phyloP scores from a whole-genome alignment of 768 basidiomycete genomes.

The Chalciporus piperatus region DNA sequence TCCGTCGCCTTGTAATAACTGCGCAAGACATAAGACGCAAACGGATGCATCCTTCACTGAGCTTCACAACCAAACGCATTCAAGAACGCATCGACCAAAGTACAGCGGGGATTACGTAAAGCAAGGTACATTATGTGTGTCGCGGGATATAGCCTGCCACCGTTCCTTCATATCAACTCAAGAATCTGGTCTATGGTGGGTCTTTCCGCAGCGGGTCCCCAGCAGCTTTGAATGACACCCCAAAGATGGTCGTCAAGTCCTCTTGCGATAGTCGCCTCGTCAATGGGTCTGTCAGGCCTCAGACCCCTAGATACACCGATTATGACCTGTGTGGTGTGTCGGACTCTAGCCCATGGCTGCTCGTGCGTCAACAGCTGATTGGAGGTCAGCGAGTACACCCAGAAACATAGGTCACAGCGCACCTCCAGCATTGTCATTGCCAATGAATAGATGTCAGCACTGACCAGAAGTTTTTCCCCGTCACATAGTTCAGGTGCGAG shows the following conservation, averaged over 20 bases:
- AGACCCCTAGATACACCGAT: constrained; percentile 41
- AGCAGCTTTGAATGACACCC: constrained; percentile 42
- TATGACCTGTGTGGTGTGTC: constrained; percentile 52
- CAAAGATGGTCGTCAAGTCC: constrained; percentile 48
- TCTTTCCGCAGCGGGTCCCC: constrained; percentile 38
- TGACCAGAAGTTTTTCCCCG: constrained; percentile 44
- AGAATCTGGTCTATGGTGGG: constrained; percentile 41
- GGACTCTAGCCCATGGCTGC: constrained; percentile 51
- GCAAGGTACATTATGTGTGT: too few species aligned
- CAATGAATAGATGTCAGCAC: constrained; percentile 53
- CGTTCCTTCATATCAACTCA: constrained; percentile 10
- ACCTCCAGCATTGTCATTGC: constrained; percentile 62
- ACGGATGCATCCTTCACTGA: constrained; percentile 95
- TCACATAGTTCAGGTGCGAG: constrained; percentile 58
- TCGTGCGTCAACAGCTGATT: constrained; percentile 50
- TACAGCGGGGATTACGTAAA: constrained; percentile 8
- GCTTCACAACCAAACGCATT: too few species aligned
- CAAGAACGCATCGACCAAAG: too few species aligned
- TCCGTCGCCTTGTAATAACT: constrained; percentile 90
- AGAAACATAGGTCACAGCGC: neutral
- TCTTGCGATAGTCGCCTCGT: constrained; percentile 33
- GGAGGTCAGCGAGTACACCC: neutral
- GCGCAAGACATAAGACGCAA: constrained; percentile 83
- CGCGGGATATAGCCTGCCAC: too few species aligned
- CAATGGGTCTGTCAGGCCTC: constrained; percentile 41